Base-by-base conservation (phyloP, 1,284 basidiomycete species). In the Pseudozyma tsukubaensis region DNA sequence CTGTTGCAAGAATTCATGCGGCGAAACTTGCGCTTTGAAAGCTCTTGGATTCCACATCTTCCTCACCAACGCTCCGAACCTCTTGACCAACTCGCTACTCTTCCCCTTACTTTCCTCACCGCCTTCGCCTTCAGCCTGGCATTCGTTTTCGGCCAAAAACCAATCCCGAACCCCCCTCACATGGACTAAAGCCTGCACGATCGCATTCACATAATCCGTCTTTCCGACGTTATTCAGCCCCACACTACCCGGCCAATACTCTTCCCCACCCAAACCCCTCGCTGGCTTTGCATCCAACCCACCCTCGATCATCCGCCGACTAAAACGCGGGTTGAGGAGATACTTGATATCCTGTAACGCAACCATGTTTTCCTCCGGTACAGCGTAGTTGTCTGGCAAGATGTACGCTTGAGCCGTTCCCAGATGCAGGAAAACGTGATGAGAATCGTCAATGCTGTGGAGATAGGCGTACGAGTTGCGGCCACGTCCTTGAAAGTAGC, bases 1-100 rank as follows among this genome's bases (percentile, higher is more conserved):
- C 86, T 99, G 96, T 85, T 99, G 97, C 69, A 97, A 86, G 84
- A 99, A 95, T 85, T 99, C 97, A 85, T 99, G 97, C 10, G 97
- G 97, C 75, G 92, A 94, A 72, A 98, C 94, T 88, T 99, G 97
- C 60, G 92, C 92, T 85, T 99, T 99, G 90, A 99, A 84, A 12
- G 71, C 73, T 12, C 71, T 72, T 19, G 78, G 72, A 36, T 98
- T 99, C 97, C 97, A 99, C 29, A 98, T 85, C 84, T 97, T 94
- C 85, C 94, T 92, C 36, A 94, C 89, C 44, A 98, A 88, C 40
- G 90, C 88, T 34, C 93, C 91, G 50, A 85, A 85, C 34, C 95
- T 90, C 76, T 90, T 91, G 40, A 97, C 87, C 50, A 99, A 89
- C 85, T 99, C 96, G 2, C 87, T 87, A 18, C 85, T 64, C 61